phyloP scores from a whole-genome alignment of 495 filamentous ascomycete species.

The Cetradonia linearis region DNA sequence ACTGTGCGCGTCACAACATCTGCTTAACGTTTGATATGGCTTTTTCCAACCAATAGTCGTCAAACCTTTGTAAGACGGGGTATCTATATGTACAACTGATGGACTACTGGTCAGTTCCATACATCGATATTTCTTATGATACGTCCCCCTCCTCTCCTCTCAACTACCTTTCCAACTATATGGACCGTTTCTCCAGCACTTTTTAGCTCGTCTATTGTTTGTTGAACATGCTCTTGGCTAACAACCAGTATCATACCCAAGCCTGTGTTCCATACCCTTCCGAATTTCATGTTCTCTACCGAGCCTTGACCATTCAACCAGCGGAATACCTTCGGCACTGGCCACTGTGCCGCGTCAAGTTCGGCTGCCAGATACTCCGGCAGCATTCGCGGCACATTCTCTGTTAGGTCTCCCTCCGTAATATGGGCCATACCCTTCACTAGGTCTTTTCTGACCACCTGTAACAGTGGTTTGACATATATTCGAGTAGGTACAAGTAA shows the following conservation, averaged over 20 bases:
- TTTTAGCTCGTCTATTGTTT: slow-evolving; percentile 44
- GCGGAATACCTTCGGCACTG: slow-evolving; percentile 60
- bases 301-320: slow-evolving; percentile 79
- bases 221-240: slow-evolving; percentile 42
- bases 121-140: slow-evolving; percentile 56
- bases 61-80: not conserved
- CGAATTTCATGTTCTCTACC: slow-evolving; percentile 66
- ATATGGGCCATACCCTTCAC: slow-evolving; percentile 92
- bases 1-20: not conserved
- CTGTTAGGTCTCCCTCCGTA: slow-evolving; percentile 82
- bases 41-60: not conserved
- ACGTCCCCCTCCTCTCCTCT: slow-evolving; percentile 49
- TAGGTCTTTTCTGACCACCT: slow-evolving; percentile 44
- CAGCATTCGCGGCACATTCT: slow-evolving; percentile 91
- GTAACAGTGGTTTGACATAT: slow-evolving; percentile 66
- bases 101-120: slow-evolving; percentile 42
- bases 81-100: not conserved
- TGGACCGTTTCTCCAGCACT: slow-evolving; percentile 66
- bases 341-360: slow-evolving; percentile 64
- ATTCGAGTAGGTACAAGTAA: slow-evolving; percentile 73
- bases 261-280: slow-evolving; percentile 85
- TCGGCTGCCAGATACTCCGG: slow-evolving; percentile 62
- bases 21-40: not conserved
- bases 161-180: slow-evolving; percentile 57
- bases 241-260: slow-evolving; percentile 88